Base-by-base conservation (phyloP, 768 basidiomycete species). In the Psilocybe cyanescens region DNA sequence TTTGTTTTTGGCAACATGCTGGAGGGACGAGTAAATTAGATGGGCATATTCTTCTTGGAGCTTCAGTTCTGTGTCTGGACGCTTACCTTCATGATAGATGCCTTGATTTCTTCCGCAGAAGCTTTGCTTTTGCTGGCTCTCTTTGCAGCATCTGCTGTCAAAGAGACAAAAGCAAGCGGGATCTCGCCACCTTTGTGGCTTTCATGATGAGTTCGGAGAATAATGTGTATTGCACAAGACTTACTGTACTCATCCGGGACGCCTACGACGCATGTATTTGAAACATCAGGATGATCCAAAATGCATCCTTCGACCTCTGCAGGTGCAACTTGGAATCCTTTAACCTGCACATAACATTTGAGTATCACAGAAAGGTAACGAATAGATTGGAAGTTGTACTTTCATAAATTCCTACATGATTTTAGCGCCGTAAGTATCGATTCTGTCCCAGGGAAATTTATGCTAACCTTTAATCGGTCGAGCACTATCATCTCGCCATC, bases 281-380 rank as follows among this genome's bases (percentile, higher is more conserved):
- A 76, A 24, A 90, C 83, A 65, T 88, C 87, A 0, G 80, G 72
- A 64, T 90, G 86, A 48, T 77, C 80, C 28, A 89, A 70, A 19
- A 89, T 67, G 60, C 86, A 86, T 19, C 83, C 89, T 67, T 90
- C 89, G 8, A 90, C 76, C 62, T 90, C 89, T 3, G 90, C 88
- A 1, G 89, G 90, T 1, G 90, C 87, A 1, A 91, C 89, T 68
- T 91, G 89, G 69, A 87, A 88, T 3, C 90, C 90, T 67, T 75
- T 81, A 46, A 88, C 86, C 75, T 72, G n/a, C 14, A 16, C 14
- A 77, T 75, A 71, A 44, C 41, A 44, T 12, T 35, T 35, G 33
- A 11, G 6, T 77, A 73, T 30, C 9, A 33, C 8, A 39, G 7
- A 52, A 76, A 76, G 44, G 8, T 41, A 9, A 55, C 28, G 7